Evolutionary conservation across 352 stramenopile genomes (phyloP), one percentile per base, ranked within the genome.

Genomic region (Pythium aquatile): DNA sequence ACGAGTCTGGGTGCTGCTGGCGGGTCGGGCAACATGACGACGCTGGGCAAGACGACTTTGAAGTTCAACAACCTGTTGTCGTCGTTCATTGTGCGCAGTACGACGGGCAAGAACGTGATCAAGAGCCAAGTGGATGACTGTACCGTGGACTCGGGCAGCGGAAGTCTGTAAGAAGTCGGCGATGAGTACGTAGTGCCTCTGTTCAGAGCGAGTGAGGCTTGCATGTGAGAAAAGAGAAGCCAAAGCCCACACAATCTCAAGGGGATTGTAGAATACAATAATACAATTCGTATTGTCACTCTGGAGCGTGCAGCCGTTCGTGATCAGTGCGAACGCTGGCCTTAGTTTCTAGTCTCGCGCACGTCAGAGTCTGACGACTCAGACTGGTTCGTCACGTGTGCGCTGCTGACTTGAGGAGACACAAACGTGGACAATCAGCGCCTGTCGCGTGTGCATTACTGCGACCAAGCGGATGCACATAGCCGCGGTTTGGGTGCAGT

Each of bases 1-100:
- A n/a, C n/a, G n/a, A n/a, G n/a, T n/a, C n/a, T n/a, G n/a, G n/a
- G n/a, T n/a, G n/a, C 32, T 37, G 32, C 32, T 37, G 32, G 32
- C 9, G 32, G 32, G 11, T 46, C 39, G 13, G 39, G 39, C 6
- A 46, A 46, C 16, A n/a, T 46, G 39, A 20, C 39, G 10, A 46
- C 39, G 39, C 10, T 46, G 11, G 39, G 39, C 39, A 46, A 46
- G 39, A 46, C 39, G 10, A 46, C 39, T 7, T 16, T 20, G 11
- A 46, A 46, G 39, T 46, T 46, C 39, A 46, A 46, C 39, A 46
- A 46, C 39, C 10, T 20, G 39, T 46, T 46, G 39, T 46, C 39
- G 39, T 46, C 39, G 39, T 46, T 46, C 39, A 46, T 46, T 46
- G 39, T 46, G 39, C 39, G 39, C 6, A 46, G 39, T 16, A 46